phyloP scores from a whole-genome alignment of 768 basidiomycete species.

The Termitomyces sp. region DNA sequence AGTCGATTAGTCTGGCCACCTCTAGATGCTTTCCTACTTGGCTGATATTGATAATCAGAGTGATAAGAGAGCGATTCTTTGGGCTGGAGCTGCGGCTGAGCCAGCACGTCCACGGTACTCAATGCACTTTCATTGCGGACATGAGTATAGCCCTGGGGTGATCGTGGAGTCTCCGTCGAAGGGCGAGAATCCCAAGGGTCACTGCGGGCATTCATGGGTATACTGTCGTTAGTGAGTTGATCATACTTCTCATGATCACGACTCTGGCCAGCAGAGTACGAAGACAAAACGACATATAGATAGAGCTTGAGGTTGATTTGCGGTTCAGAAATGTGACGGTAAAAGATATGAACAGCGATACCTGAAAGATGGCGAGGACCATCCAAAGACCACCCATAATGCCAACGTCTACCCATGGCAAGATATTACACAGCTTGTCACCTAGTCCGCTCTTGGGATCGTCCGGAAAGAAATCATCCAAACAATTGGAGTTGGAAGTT shows the following conservation, averaged over 20 bases:
- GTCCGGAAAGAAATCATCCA: conserved; percentile 51
- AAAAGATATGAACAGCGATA: conserved; percentile 21
- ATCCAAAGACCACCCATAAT: conserved; percentile 90
- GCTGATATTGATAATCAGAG: conserved; percentile 21
- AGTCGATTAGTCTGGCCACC: conserved; percentile 1
- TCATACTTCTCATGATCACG: conserved; percentile 82
- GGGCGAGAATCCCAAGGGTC: conserved; percentile 70
- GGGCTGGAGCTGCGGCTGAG: conserved; percentile 44
- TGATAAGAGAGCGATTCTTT: conserved; percentile 35
- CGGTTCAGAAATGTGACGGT: not conserved
- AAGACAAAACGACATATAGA: conserved; percentile 40
- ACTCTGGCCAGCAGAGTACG: conserved; percentile 71
- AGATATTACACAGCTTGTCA: conserved; percentile 78
- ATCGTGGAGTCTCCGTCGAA: conserved; percentile 37
- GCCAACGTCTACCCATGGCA: conserved; percentile 90
- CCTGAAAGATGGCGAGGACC: conserved; percentile 74
- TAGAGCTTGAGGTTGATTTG: conserved; percentile 37
- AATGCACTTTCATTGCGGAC: conserved; percentile 49
- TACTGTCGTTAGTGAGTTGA: conserved; percentile 63
- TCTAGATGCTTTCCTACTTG: conserved; percentile 15
- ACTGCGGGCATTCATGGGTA: conserved; percentile 59
- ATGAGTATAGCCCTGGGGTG: conserved; percentile 41
- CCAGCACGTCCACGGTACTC: conserved; percentile 54
- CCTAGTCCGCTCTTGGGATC: conserved; percentile 46
- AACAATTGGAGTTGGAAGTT: conserved; percentile 66